Conservation (phyloP, 257 asterid species). For the Marsdenia floribunda region DNA sequence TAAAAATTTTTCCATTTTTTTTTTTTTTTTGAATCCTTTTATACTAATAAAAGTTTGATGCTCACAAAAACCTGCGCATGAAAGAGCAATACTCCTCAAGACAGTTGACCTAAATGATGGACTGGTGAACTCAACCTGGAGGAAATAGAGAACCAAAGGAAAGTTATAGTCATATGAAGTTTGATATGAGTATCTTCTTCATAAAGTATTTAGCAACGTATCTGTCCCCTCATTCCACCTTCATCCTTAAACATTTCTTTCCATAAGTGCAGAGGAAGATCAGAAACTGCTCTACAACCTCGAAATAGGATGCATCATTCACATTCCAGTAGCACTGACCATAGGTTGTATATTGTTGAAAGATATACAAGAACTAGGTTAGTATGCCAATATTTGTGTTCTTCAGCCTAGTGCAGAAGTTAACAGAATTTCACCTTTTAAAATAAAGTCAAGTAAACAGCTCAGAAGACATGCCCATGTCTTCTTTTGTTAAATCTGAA, state of each 20-base stretch:
- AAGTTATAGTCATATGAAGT: not conserved
- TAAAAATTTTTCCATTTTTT: not conserved
- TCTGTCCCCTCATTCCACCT: not conserved
- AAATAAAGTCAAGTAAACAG: not conserved
- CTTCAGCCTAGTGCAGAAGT: not conserved
- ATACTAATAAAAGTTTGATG: not conserved
- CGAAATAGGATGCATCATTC: not conserved
- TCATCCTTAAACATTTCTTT: not conserved
- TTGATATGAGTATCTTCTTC: not conserved
- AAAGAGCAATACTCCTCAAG: not conserved
- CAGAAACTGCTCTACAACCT: not conserved
- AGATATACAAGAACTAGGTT: not conserved
- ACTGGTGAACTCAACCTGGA: not conserved
- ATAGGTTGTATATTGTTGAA: not conserved
- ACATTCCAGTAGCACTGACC: not conserved
- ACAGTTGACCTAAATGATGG: not conserved
- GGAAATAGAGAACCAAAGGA: not conserved
- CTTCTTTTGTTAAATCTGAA: not conserved
- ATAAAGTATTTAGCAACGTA: not conserved
- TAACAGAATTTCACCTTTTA: not conserved
- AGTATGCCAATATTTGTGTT: not conserved
- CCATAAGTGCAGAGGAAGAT: not conserved
- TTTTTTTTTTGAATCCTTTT: not conserved
- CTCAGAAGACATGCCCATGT: not conserved
- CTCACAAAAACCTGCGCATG: not conserved